A percentile compares a stretch with the other conserved stretches of the same genome.
phyloP scores from a whole-genome alignment of 331 rosid species.

The Erythrophleum ivorense region DNA sequence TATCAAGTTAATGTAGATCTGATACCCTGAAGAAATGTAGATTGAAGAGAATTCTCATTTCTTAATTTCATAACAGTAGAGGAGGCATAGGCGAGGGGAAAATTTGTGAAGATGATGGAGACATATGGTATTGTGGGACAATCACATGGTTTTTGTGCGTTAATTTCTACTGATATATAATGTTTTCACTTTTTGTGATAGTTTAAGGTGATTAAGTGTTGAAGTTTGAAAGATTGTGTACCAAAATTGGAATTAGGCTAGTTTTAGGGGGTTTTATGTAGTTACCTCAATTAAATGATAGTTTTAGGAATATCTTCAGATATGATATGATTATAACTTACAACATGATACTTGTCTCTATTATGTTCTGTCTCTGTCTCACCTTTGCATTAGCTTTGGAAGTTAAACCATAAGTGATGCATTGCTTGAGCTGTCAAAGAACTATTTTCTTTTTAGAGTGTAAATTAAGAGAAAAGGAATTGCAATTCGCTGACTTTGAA shows the following conservation, averaged over 20 bases:
- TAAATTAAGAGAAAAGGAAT: slow-evolving; percentile 10
- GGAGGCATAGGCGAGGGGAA: neutral
- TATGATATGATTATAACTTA: slow-evolving; percentile 3
- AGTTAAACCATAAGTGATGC: neutral
- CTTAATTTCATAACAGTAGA: no score
- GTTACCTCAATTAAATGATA: neutral
- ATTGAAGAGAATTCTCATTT: no score
- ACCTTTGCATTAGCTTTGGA: neutral
- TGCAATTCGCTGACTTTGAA: slow-evolving; percentile 14
- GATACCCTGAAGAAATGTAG: no score
- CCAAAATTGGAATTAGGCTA: no score
- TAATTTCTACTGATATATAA: no score
- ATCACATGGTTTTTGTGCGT: neutral
- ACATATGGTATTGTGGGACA: neutral
- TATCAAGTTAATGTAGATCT: no score
- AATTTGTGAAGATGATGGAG: neutral
- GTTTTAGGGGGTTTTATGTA: no score
- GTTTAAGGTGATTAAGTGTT: no score
- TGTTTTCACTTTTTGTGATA: no score
- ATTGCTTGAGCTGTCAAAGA: slow-evolving; percentile 9
- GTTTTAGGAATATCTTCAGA: neutral
- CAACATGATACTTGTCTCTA: neutral
- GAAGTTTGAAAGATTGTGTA: no score
- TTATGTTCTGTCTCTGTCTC: slow-evolving; percentile 9
- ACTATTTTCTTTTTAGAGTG: slow-evolving; percentile 7